phyloP scores from a whole-genome alignment of 2,329 filamentous ascomycete species.

The Microdochium paspali region DNA sequence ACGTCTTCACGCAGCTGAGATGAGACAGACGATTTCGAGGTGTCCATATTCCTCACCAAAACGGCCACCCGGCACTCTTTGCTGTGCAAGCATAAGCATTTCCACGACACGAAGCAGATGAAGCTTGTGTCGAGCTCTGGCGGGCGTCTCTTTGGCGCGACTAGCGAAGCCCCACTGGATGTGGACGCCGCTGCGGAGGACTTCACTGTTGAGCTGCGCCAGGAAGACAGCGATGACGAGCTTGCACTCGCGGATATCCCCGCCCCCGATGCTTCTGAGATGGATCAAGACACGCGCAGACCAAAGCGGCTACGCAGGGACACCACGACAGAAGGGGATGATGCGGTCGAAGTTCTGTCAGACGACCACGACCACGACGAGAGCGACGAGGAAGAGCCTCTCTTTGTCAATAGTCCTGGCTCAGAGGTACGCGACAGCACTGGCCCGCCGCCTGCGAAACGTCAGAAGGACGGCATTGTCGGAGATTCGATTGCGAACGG shows the following conservation, averaged over 20 bases:
- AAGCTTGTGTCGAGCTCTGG: conserved; percentile 52
- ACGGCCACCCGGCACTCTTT: conserved; percentile 77
- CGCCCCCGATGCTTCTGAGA: conserved; percentile 16
- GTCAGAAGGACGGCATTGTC: conserved; percentile 23
- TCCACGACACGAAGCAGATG: conserved; percentile 46
- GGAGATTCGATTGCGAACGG: conserved; percentile 14
- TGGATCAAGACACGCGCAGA: conserved; percentile 14
- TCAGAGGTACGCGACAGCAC: conserved; percentile 27
- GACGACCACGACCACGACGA: conserved; percentile 21
- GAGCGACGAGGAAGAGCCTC: conserved; percentile 20
- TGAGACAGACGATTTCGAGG: conserved; percentile 78
- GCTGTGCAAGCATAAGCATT: conserved; percentile 75
- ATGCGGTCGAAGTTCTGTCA: conserved; percentile 23
- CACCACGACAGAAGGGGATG: conserved; percentile 19
- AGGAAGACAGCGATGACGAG: conserved; percentile 52
- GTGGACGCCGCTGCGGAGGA: conserved; percentile 31
- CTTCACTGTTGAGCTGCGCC: conserved; percentile 23
- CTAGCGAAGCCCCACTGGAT: conserved; percentile 42
- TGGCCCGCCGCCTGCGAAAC: conserved; percentile 32
- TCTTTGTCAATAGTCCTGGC: conserved; percentile 16
- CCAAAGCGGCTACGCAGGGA: conserved; percentile 20
- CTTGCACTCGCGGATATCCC: conserved; percentile 48
- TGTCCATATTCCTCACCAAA: conserved; percentile 87
- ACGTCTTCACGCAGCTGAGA: conserved; percentile 5
- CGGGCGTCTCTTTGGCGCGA: conserved; percentile 45